Conservation (phyloP, 2,329 filamentous ascomycete genomes). For the Arthroderma sp. region DNA sequence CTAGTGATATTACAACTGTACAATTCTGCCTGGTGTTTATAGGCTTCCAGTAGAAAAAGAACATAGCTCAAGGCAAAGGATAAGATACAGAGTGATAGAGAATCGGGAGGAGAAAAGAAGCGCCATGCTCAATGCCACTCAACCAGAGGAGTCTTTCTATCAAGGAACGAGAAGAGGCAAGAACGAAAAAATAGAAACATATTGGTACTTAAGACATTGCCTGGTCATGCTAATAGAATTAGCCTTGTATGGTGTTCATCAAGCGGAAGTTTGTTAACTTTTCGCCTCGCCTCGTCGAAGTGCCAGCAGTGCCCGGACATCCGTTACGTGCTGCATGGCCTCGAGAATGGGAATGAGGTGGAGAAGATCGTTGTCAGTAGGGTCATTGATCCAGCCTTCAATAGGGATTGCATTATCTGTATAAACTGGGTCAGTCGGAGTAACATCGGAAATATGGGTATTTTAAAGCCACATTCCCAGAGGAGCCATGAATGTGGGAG, state of each 20-base stretch:
- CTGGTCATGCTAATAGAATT: neutral
- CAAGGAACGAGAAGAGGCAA: neutral
- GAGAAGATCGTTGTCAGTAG: slow-evolving; percentile 88
- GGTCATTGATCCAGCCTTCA: slow-evolving; percentile 98
- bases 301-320: slow-evolving; percentile 81
- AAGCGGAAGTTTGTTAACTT: slow-evolving; percentile 15
- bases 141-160: neutral
- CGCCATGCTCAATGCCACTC: neutral
- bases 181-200: neutral
- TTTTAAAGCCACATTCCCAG: neutral
- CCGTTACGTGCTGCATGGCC: slow-evolving; percentile 89
- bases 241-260: neutral
- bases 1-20: slow-evolving; percentile 3
- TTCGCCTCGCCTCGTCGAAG: slow-evolving; percentile 66
- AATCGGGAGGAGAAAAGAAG: neutral
- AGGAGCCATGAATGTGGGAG: neutral
- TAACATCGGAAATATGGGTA: neutral
- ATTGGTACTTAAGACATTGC: neutral
- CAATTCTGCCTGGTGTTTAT: neutral
- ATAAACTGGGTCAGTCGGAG: slow-evolving; percentile 5
- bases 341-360: slow-evolving; percentile 87
- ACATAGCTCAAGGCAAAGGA: neutral
- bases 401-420: slow-evolving; percentile 97
- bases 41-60: neutral
- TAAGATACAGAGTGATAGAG: neutral